Base-by-base conservation (phyloP, 2,329 filamentous ascomycete genomes). In the Aspergillus pseudoglaucus region DNA sequence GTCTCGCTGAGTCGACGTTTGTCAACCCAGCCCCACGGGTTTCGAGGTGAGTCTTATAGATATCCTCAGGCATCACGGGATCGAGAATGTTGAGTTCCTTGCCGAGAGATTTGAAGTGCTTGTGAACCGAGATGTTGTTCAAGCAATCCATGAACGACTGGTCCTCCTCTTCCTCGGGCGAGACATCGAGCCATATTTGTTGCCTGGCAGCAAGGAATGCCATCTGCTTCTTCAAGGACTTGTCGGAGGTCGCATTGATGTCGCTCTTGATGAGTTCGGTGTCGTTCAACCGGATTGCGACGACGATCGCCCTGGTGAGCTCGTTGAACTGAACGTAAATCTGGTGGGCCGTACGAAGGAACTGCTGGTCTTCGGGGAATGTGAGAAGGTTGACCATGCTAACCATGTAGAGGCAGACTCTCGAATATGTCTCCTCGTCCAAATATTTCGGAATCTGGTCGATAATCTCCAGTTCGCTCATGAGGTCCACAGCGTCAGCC, bases 11-110 rank as follows among this genome's bases (percentile, higher is more conserved):
- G 66, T 98, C 93, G 42, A 94, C 82, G 65, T 96, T 96, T 9
- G 91, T 96, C 72, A 95, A 81, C 32, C 90, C 90, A 20, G 89
- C 88, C 46, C 94, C 93, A 52, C 94, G 83, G 73, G 88, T 97
- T 72, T 98, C 93, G 4, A 98, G 80, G 70, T 98, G 93, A 64
- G 90, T 95, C 77, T 98, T 98, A 80, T 98, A 98, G 61, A 98
- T 98, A 62, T 98, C 94, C 66, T 98, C 93, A 0, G 91, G 94
- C 39, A 88, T 88, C 75, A 96, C 97, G 32, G 93, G 93, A 54
- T 98, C 93, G 38, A 97, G 76, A 45, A 98, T 91, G 69, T 98
- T 97, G 46, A 98, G 79, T 68, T 98, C 93, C 72, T 96, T 96
- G 49, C 85, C 94, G 27, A 98, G 76, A 4, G 87, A 82, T 71